Percentiles rank a stretch among this genome's conserved stretches.
Conservation (phyloP, 805 yeast species). For the Candida incommunis region DNA sequence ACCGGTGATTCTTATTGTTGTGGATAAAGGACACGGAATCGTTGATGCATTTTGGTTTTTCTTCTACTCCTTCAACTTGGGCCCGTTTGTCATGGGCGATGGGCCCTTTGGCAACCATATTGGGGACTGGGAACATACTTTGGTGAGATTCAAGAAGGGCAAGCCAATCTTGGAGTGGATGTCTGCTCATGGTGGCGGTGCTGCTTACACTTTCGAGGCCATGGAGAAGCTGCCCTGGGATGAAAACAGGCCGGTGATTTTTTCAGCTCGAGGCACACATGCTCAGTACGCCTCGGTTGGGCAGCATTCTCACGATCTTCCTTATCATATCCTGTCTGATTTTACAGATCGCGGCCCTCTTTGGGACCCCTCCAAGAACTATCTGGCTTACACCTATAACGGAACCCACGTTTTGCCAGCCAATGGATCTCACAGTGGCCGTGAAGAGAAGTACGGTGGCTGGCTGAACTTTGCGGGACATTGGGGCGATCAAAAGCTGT, state of each 20-base stretch:
- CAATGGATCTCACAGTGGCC: conserved; percentile 28
- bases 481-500: conserved; percentile 80
- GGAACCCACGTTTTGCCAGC: conserved; percentile 34
- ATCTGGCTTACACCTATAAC: conserved; percentile 66
- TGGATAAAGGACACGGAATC: conserved; percentile 88
- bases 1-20: conserved; percentile 69
- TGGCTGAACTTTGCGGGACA: conserved; percentile 76
- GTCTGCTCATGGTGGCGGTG: conserved; percentile 98
- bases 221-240: conserved; percentile 45
- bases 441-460: conserved; percentile 42
- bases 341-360: conserved; percentile 90
- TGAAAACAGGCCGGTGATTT: conserved; percentile 53
- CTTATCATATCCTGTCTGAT: conserved; percentile 80
- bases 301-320: conserved; percentile 89
- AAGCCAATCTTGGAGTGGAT: conserved; percentile 80
- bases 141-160: conserved; percentile 73
- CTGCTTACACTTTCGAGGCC: conserved; percentile 68
- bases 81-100: conserved; percentile 93
- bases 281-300: conserved; percentile 96
- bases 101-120: conserved; percentile 97
- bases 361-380: conserved; percentile 87
- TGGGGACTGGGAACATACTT: conserved; percentile 96
- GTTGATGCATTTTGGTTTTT: conserved; percentile 95
- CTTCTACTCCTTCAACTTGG: conserved; percentile 84
- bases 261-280: conserved; percentile 91